Evolutionary conservation across 371 early-diverging fungal genomes (phyloP).

Genomic region (Fennellomyces sp.): DNA sequence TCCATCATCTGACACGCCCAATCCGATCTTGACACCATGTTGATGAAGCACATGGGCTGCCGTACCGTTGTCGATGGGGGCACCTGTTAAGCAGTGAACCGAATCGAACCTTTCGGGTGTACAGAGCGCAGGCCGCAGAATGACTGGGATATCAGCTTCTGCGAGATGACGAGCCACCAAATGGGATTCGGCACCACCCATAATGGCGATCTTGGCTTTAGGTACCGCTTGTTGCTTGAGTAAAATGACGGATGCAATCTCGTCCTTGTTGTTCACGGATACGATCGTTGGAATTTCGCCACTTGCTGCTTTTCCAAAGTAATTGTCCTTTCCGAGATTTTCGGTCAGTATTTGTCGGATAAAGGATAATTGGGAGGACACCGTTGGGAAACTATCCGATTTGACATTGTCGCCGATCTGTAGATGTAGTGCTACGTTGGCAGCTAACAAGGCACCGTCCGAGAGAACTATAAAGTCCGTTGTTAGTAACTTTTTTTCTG

Average conservation of each 20-base stretch:
- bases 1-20: slow-evolving; percentile 64
- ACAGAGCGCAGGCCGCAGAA: slow-evolving; percentile 69
- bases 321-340: slow-evolving; percentile 22
- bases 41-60: slow-evolving; percentile 61
- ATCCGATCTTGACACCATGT: slow-evolving; percentile 67
- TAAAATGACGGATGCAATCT: slow-evolving; percentile 68
- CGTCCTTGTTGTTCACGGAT: slow-evolving; percentile 67
- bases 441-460: slow-evolving; percentile 30
- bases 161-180: slow-evolving; percentile 65
- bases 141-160: slow-evolving; percentile 58
- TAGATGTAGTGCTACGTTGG: slow-evolving; percentile 67
- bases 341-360: slow-evolving; percentile 55
- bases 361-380: slow-evolving; percentile 67
- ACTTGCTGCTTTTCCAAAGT: slow-evolving; percentile 47
- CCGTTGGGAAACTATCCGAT: slow-evolving; percentile 51
- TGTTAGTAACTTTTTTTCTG: background rate
- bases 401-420: slow-evolving; percentile 56
- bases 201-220: slow-evolving; percentile 39
- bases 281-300: slow-evolving; percentile 70
- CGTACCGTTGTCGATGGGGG: slow-evolving; percentile 60
- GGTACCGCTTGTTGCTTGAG: slow-evolving; percentile 52
- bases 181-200: slow-evolving; percentile 77
- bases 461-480: slow-evolving; percentile 12
- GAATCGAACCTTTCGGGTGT: slow-evolving; percentile 70
- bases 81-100: slow-evolving; percentile 67